Conservation (phyloP, 305 asterid species). For the Solanum chacoense region DNA sequence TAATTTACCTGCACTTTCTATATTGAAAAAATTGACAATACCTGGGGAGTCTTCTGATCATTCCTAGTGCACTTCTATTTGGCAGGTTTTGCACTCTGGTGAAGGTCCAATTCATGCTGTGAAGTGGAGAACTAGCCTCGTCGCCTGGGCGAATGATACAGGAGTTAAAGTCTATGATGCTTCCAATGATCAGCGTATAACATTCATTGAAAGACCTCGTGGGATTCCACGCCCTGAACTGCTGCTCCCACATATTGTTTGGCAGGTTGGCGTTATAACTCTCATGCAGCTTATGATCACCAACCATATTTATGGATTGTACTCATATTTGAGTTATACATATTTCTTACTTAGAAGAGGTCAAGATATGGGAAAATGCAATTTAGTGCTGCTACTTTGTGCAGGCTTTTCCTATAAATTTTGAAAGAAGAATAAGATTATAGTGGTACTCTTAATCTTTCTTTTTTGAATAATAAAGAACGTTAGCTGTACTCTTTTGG, state of each 20-base stretch:
- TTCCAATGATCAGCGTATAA: slow-evolving; percentile 79
- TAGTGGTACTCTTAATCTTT: background rate
- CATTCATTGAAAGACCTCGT: slow-evolving; percentile 88
- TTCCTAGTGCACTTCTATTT: slow-evolving; percentile 14
- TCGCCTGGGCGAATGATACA: slow-evolving; percentile 97
- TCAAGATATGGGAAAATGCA: background rate
- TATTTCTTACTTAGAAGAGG: background rate
- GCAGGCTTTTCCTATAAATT: background rate
- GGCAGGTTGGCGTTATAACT: slow-evolving; percentile 64
- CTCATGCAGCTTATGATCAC: background rate
- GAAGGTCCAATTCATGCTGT: slow-evolving; percentile 96
- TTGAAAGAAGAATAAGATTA: background rate
- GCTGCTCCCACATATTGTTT: slow-evolving; percentile 88
- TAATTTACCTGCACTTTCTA: background rate
- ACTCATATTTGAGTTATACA: background rate
- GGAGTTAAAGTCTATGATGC: slow-evolving; percentile 98
- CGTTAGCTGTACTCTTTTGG: background rate
- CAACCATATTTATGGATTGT: background rate
- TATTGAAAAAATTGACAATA: slow-evolving; percentile 5
- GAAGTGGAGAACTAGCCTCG: slow-evolving; percentile 85
- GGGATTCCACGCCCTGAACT: slow-evolving; percentile 95
- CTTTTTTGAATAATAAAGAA: background rate
- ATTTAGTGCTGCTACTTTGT: background rate
- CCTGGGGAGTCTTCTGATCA: slow-evolving; percentile 4
- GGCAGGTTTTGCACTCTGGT: slow-evolving; percentile 91